phyloP scores from a whole-genome alignment of 176 grass and related monocot genomes.

The Microstegium vimineum region DNA sequence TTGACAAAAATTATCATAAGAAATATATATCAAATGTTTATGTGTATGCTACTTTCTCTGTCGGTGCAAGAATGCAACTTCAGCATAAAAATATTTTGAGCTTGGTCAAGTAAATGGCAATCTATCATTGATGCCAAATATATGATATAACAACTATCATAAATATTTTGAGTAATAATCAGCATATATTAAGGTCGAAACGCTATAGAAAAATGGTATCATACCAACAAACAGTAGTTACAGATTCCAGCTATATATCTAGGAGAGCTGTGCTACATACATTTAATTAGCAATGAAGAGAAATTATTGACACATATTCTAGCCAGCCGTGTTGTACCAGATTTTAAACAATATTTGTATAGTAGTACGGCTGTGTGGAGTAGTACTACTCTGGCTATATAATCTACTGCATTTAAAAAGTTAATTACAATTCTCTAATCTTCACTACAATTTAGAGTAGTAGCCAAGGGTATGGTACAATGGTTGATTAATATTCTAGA shows the following conservation, averaged over 20 bases:
- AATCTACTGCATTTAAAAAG: background rate
- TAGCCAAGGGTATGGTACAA: background rate
- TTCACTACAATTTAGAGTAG: background rate
- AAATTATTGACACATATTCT: background rate
- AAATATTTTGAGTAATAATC: no score
- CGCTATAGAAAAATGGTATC: background rate
- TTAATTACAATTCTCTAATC: background rate
- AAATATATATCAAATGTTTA: no score
- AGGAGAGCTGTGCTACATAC: background rate
- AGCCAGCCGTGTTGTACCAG: background rate
- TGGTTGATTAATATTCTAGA: background rate
- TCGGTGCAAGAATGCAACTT: no score
- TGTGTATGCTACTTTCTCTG: no score
- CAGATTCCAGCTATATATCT: background rate
- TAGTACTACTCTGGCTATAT: background rate
- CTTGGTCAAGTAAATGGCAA: no score
- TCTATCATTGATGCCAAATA: no score
- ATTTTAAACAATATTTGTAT: background rate
- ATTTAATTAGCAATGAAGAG: background rate
- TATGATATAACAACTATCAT: no score
- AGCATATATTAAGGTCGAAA: no score
- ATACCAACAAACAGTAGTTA: background rate
- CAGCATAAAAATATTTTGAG: no score
- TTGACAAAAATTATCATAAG: no score
- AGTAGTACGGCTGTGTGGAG: background rate